Evolutionary conservation across 2,329 filamentous ascomycete species (phyloP), one percentile per base, ranked within the genome.

Genomic region (Aspergillus sp.): DNA sequence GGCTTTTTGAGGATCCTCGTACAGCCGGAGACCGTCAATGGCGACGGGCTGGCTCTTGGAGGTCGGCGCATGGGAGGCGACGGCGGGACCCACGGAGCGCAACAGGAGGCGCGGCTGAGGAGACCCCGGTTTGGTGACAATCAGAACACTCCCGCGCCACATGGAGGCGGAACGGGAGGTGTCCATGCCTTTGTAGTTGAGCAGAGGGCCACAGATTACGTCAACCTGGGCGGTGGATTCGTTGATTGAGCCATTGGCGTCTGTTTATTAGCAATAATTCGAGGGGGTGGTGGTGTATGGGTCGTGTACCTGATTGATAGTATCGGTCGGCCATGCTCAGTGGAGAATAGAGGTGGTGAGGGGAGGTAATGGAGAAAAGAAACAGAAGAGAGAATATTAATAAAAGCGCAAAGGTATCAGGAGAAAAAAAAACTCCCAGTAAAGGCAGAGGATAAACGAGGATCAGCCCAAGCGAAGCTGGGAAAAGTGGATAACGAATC

Each of bases 91-190:
- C 6, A 61, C 51, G 35, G 68, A 65, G 53, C 68, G 68, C 58
- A 74, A 71, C 22, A 78, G 77, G 38, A 95, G 84, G 56, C 80
- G 75, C 1, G 81, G 79, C 56, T 83, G 80, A 17, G 77, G 75
- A 64, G 82, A 84, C 20, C 88, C 88, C 4, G 90, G 88, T 47
- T 81, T 85, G 14, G 87, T 88, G 48, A 96, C 90, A 46, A 96
- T 76, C 62, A 96, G 76, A 7, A 95, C 88, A 68, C 90, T 95
- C 52, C 93, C 92, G 62, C 89, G 79, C 92, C 93, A 97, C 44
- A 65, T 61, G 10, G 69, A 60, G 1, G 66, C 58, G 22, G 64
- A 55, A 10, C 56, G 55, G 36, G 69, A 59, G 45, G 69, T 61
- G 50, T 69, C 63, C 76, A 77, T 68, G 72, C 72, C 66, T 72